phyloP scores from a whole-genome alignment of 2,329 filamentous ascomycete species.

The Diaporthe sp. region DNA sequence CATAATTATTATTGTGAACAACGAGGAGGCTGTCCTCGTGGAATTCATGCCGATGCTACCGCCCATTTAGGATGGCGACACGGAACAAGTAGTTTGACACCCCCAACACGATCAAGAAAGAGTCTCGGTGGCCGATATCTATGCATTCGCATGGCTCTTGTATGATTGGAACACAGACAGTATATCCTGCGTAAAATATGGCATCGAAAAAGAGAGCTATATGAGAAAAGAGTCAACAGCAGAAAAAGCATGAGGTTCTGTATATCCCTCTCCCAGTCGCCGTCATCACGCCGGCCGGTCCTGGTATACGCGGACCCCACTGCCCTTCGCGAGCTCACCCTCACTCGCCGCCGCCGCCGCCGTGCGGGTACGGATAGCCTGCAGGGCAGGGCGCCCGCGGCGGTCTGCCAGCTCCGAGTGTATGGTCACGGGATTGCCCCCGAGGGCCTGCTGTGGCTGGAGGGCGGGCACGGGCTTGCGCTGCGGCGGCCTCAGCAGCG shows the following conservation, averaged over 20 bases:
- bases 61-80: background rate
- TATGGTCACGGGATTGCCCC: conserved; percentile 12
- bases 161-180: background rate
- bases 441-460: conserved; percentile 15
- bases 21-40: background rate
- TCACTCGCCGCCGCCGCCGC: background rate
- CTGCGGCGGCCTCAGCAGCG: conserved; percentile 15
- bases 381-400: conserved; percentile 27
- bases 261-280: background rate
- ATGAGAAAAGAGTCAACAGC: background rate
- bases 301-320: background rate
- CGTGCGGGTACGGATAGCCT: conserved; percentile 19
- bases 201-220: background rate
- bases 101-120: background rate
- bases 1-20: conserved; percentile 34
- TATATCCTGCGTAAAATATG: background rate
- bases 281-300: background rate
- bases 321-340: background rate
- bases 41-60: background rate
- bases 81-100: background rate
- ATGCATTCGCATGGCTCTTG: too few relatives aligned
- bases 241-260: background rate
- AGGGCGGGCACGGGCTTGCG: conserved; percentile 16
- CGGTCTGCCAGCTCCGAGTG: conserved; percentile 26
- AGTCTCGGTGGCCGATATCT: background rate